A percentile compares a stretch with the other conserved stretches of the same genome.
phyloP scores from a whole-genome alignment of 495 filamentous ascomycete genomes.

The Lasiosphaeria hispida region DNA sequence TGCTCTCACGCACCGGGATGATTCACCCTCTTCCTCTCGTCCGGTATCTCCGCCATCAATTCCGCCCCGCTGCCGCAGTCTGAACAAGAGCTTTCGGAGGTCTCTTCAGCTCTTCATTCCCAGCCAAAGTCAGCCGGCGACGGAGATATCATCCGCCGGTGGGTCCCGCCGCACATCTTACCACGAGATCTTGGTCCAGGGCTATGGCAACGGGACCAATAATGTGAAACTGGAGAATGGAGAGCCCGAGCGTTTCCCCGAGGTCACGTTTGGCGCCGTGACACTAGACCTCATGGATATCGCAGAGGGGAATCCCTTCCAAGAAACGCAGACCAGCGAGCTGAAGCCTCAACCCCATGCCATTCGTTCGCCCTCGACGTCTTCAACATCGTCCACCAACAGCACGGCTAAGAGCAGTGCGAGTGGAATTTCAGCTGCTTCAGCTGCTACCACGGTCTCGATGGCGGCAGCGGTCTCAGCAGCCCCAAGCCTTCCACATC shows the following conservation, averaged over 20 bases:
- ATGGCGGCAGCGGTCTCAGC: constrained; percentile 2
- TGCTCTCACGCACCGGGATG: constrained; percentile 28
- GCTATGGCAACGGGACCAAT: constrained; percentile 45
- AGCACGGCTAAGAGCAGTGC: constrained; percentile 26
- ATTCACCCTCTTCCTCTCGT: neutral
- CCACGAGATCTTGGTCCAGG: constrained; percentile 41
- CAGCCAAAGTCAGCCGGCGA: neutral
- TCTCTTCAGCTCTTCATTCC: constrained; percentile 29
- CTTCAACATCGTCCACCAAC: constrained; percentile 21
- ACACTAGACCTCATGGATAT: too few relatives aligned
- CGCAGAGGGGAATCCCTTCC: neutral
- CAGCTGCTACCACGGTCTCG: constrained; percentile 8
- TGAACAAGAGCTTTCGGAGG: constrained; percentile 31
- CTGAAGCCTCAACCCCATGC: constrained; percentile 16
- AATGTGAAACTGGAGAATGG: constrained; percentile 17
- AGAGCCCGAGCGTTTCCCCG: neutral
- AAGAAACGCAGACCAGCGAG: neutral
- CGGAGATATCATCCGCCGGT: constrained; percentile 8
- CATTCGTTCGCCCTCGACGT: constrained; percentile 27
- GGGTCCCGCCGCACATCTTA: constrained; percentile 23
- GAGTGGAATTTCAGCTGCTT: constrained; percentile 11
- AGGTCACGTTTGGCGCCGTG: neutral
- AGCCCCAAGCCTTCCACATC: constrained; percentile 5
- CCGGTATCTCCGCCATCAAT: constrained; percentile 7
- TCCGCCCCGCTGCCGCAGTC: constrained; percentile 22